Evolutionary conservation across 2,329 filamentous ascomycete genomes (phyloP).

Genomic region (Neopestalotiopsis rosae): DNA sequence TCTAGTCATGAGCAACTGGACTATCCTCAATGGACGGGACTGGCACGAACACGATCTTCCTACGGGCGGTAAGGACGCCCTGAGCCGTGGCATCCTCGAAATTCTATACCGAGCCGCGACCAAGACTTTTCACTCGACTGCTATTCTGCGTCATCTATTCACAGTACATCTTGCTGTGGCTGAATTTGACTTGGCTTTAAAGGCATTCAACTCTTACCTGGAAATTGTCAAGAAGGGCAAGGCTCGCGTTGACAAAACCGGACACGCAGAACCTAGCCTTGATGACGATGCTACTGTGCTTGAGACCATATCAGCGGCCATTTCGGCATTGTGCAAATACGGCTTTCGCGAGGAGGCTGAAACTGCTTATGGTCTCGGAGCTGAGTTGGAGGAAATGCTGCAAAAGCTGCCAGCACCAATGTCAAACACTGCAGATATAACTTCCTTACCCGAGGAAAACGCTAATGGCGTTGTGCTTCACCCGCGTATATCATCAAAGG

Average conservation of each 20-base stretch:
- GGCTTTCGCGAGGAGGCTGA: constrained; percentile 77
- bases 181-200: constrained; percentile 90
- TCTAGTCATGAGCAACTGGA: constrained; percentile 84
- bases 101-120: constrained; percentile 89
- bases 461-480: constrained; percentile 40
- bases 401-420: constrained; percentile 56
- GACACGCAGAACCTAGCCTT: constrained; percentile 71
- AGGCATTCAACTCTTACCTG: constrained; percentile 89
- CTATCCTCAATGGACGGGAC: constrained; percentile 75
- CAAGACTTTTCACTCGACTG: constrained; percentile 93
- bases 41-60: constrained; percentile 86
- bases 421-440: constrained; percentile 31
- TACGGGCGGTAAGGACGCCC: constrained; percentile 75
- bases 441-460: constrained; percentile 39
- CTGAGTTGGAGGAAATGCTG: constrained; percentile 77
- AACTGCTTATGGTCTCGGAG: constrained; percentile 74
- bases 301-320: constrained; percentile 78
- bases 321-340: constrained; percentile 82
- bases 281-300: constrained; percentile 81
- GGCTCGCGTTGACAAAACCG: constrained; percentile 80
- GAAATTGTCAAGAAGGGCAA: constrained; percentile 87
- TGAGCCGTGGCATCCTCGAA: constrained; percentile 81
- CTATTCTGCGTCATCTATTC: constrained; percentile 86
- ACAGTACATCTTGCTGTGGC: constrained; percentile 85
- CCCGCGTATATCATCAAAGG: constrained; percentile 58